Conservation (phyloP, 331 rosid genomes). For the Rosa hybrid region DNA sequence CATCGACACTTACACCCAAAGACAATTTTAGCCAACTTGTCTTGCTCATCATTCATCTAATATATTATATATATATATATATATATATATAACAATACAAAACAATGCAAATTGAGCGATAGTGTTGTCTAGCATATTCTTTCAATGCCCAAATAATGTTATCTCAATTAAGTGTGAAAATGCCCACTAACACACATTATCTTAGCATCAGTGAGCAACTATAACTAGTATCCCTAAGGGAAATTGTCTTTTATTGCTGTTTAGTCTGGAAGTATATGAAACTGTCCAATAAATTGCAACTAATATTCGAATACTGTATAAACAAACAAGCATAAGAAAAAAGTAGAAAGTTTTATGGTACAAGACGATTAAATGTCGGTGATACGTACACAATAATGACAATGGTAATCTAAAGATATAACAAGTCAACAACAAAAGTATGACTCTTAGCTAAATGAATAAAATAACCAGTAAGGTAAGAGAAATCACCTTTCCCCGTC, state of each 20-base stretch:
- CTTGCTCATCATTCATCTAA: background rate
- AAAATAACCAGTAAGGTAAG: conserved; percentile 15
- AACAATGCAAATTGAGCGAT: no score
- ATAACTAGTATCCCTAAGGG: background rate
- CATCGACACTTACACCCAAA: background rate
- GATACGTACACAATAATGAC: background rate
- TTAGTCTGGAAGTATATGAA: background rate
- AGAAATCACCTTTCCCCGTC: conserved; percentile 67
- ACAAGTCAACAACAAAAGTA: conserved; percentile 1
- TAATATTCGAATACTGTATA: background rate
- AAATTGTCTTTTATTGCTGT: background rate
- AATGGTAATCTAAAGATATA: background rate
- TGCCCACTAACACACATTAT: background rate
- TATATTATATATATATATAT: no score
- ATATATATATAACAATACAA: no score
- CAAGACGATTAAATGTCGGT: background rate
- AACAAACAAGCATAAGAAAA: background rate
- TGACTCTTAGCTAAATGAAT: conserved; percentile 5
- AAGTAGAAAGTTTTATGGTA: background rate
- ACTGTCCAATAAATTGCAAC: background rate
- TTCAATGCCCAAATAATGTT: background rate
- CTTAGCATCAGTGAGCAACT: background rate
- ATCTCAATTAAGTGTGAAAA: background rate
- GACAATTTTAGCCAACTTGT: background rate
- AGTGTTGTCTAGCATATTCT: background rate